phyloP scores from a whole-genome alignment of 2,329 filamentous ascomycete genomes.

The Aspergillus amoenus region DNA sequence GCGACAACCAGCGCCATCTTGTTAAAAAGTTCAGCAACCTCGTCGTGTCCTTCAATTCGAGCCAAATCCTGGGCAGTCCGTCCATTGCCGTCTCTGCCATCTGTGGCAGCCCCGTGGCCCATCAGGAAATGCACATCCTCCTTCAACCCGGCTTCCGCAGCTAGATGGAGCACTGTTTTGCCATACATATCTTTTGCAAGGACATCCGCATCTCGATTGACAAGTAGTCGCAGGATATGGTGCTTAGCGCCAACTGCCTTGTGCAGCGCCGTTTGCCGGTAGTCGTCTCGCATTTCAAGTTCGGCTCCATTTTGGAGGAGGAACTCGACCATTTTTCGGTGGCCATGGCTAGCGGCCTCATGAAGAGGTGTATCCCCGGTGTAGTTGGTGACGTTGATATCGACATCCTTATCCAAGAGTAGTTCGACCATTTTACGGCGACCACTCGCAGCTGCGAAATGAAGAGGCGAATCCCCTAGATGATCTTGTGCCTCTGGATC shows the following conservation, averaged over 20 bases:
- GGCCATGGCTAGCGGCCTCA: constrained; percentile 27
- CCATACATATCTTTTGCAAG: constrained; percentile 23
- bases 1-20: constrained; percentile 16
- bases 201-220: constrained; percentile 20
- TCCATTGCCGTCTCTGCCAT: constrained; percentile 20
- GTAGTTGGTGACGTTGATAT: constrained; percentile 26
- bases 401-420: constrained; percentile 25
- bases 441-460: constrained; percentile 21
- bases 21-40: constrained; percentile 12
- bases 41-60: constrained; percentile 12
- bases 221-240: constrained; percentile 22
- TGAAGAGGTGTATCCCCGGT: constrained; percentile 29
- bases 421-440: constrained; percentile 18
- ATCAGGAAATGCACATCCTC: constrained; percentile 24
- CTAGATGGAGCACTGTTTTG: constrained; percentile 25
- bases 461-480: constrained; percentile 24
- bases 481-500: constrained; percentile 26
- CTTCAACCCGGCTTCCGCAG: constrained; percentile 19
- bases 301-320: constrained; percentile 27
- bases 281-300: constrained; percentile 26
- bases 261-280: constrained; percentile 21
- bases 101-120: constrained; percentile 18
- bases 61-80: constrained; percentile 21
- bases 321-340: constrained; percentile 27
- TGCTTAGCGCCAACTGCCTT: constrained; percentile 19